Evolutionary conservation across 306 rosid genomes (phyloP), one percentile per base, ranked within the genome.

Genomic region (Prunus persica): DNA sequence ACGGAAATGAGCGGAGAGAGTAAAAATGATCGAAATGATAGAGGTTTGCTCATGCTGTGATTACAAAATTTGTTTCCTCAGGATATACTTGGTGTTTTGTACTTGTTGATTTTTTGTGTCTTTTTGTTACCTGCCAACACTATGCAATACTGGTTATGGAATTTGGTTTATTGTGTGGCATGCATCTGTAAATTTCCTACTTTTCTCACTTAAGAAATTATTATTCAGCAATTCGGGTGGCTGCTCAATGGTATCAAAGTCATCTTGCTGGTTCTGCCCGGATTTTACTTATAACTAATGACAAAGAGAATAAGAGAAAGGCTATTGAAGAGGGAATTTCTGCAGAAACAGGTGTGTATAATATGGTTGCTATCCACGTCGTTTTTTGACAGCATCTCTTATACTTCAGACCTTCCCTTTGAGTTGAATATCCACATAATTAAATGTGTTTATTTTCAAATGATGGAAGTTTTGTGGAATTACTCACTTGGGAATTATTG

Each of bases 191-290:
- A 5, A 10, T 61, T 75, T 80, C 62, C 38, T 49, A 73, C 47
- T 22, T 47, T 51, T 83, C 82, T 85, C 74, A 73, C 72, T 19
- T 73, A 50, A 71, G 12, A 80, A 77, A 64, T 82, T 80, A 76
- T 66, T 24, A 73, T 74, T 80, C 93, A 95, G 99, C 99, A 46
- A 95, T 95, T 55, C 91, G 99, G 75, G 96, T 90, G 80, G 99
- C 97, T 69, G 74, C 97, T 56, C 97, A 89, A 38, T 95, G 99
- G 99, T 95, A 95, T 84, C 97, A 95, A 84, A 95, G 71, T 63
- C 99, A 95, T 83, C 93, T 95, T 56, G 97, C 97, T 52, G 89
- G 82, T 49, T 88, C 88, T 10, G 86, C 82, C 30, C 84, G 71
- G 77, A 90, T 95, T 86, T 83, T 95, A 74, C 99, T 92, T 76